These are phyloP conservation scores for Tuber umbilicatum DNA, from an alignment of 495 filamentous ascomycete genomes.

Conservation along the genomic window DNA sequence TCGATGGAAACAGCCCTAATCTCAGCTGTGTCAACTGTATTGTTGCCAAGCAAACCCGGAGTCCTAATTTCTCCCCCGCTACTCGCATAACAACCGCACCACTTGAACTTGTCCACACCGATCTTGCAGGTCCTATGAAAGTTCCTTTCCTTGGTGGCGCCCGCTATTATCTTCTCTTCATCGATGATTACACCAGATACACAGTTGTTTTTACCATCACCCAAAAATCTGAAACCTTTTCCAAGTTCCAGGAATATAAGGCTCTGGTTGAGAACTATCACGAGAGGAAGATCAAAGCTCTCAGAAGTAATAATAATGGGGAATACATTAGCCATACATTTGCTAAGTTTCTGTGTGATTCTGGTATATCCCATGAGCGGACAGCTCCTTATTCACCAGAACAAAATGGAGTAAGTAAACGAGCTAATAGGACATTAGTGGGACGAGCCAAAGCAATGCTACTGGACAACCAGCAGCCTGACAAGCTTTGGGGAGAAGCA, in stretches of 20 bases:
- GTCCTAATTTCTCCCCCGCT: too few species aligned
- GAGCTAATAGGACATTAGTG: not conserved
- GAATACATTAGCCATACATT: not conserved
- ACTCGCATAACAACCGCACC: too few species aligned
- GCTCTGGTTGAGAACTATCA: not conserved
- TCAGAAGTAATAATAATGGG: not conserved
- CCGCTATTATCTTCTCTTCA: not conserved
- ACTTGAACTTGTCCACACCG: too few species aligned
- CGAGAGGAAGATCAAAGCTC: not conserved
- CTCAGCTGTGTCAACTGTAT: too few species aligned
- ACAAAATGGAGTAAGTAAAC: not conserved
- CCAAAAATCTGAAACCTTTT: not conserved
- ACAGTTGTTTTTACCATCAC: not conserved
- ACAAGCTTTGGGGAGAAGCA: not conserved
- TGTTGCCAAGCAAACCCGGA: too few species aligned
- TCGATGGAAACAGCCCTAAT: too few species aligned
- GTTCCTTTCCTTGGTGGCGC: too few species aligned
- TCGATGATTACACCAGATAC: not conserved
- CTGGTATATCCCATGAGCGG: not conserved
- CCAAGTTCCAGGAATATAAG: not conserved
- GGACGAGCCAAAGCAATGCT: not conserved
- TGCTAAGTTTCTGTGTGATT: not conserved
- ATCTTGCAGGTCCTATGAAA: too few species aligned
- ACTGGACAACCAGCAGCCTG: accelerated
- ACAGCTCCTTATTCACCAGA: not conserved